phyloP scores from a whole-genome alignment of 768 basidiomycete species.

The Tulasnella sp. region DNA sequence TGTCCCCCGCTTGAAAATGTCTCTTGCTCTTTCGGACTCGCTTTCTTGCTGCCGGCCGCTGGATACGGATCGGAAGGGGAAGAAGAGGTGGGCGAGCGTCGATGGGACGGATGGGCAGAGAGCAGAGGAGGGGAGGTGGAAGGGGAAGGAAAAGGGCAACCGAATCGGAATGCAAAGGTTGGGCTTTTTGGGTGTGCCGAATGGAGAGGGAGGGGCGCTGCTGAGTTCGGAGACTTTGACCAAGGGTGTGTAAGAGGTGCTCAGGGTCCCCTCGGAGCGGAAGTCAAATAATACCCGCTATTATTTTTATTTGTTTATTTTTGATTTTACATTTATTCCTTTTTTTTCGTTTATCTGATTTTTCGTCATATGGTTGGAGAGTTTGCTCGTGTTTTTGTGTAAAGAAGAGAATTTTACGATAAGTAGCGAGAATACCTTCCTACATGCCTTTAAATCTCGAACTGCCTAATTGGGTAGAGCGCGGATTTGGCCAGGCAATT shows the following conservation, averaged over 20 bases:
- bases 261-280: conserved; percentile 10
- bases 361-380: neutral
- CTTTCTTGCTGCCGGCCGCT: neutral
- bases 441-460: neutral
- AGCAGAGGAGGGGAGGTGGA: neutral
- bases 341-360: conserved; percentile 1
- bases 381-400: neutral
- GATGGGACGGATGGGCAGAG: neutral
- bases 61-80: neutral
- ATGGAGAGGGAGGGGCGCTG: conserved; percentile 7
- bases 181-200: conserved; percentile 13
- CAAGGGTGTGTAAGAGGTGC: neutral
- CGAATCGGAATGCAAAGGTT: neutral
- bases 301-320: neutral
- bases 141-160: neutral
- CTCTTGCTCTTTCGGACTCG: neutral
- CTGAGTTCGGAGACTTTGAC: conserved; percentile 12
- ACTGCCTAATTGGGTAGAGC: neutral
- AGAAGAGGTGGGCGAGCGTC: neutral
- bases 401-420: neutral
- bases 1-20: neutral
- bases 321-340: neutral
- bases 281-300: conserved; percentile 8
- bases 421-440: neutral
- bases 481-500: neutral